phyloP scores from a whole-genome alignment of 495 filamentous ascomycete genomes.

The Aspergillus haitiensis region DNA sequence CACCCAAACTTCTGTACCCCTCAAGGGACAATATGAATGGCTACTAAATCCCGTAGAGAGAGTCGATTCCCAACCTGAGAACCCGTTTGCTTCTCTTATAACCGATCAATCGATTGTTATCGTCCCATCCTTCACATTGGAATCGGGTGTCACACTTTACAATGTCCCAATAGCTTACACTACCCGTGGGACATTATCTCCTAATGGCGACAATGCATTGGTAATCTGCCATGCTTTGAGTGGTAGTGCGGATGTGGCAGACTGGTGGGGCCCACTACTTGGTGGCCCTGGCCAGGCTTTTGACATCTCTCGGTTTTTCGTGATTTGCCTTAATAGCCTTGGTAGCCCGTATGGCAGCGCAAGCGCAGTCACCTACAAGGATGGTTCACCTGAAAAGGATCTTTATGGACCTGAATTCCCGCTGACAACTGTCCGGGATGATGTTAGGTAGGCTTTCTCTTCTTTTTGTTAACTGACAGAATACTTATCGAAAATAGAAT shows the following conservation, averaged over 20 bases:
- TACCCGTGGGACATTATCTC: conserved; percentile 72
- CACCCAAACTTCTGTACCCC: conserved; percentile 12
- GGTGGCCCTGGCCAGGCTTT: conserved; percentile 89
- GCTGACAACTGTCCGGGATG: conserved; percentile 89
- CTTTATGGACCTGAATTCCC: conserved; percentile 96
- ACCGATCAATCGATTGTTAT: conserved; percentile 81
- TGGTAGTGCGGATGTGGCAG: conserved; percentile 90
- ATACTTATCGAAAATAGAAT: conserved; percentile 57
- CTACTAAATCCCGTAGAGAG: conserved; percentile 68
- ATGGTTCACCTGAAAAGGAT: conserved; percentile 70
- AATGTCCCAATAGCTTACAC: conserved; percentile 96
- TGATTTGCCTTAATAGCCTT: conserved; percentile 93
- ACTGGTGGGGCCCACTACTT: conserved; percentile 97
- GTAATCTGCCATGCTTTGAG: conserved; percentile 97
- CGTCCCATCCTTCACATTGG: conserved; percentile 87
- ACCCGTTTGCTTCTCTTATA: conserved; percentile 85
- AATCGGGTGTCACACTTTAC: conserved; percentile 81
- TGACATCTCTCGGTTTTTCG: conserved; percentile 87
- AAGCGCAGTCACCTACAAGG: conserved; percentile 87
- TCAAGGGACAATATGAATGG: conserved; percentile 28
- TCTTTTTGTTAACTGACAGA: not conserved
- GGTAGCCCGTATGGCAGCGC: conserved; percentile 96
- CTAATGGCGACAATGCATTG: conserved; percentile 82
- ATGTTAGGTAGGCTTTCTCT: conserved; percentile 70
- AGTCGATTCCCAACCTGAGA: conserved; percentile 74